Evolutionary conservation across 208 protist species (phyloP).

Genomic region (Leishmania aethiopica): DNA sequence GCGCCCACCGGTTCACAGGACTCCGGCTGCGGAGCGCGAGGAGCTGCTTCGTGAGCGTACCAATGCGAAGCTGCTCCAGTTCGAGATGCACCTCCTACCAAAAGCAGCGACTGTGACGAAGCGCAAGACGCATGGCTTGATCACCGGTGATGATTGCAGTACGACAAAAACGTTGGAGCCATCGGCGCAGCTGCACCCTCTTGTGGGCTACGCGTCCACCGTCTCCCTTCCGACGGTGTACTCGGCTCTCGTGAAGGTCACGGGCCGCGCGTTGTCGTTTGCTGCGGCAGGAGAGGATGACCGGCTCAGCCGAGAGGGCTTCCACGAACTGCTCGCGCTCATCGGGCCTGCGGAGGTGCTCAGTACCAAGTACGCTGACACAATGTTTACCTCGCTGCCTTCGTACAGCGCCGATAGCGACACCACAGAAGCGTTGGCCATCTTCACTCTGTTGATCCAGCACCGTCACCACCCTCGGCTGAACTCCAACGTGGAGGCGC

Average conservation of each 20-base stretch:
- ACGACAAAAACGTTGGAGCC: neutral
- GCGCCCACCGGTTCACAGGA: slow-evolving; percentile 25
- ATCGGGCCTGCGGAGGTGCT: slow-evolving; percentile 39
- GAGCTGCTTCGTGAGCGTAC: slow-evolving; percentile 23
- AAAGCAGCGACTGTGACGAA: neutral
- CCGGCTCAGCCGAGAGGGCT: slow-evolving; percentile 20
- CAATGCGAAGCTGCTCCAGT: slow-evolving; percentile 31
- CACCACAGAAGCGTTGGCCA: slow-evolving; percentile 24
- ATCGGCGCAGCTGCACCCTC: slow-evolving; percentile 36
- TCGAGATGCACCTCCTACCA: slow-evolving; percentile 38
- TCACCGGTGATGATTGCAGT: neutral
- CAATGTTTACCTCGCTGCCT: slow-evolving; percentile 49
- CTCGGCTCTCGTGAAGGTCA: slow-evolving; percentile 36
- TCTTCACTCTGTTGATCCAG: slow-evolving; percentile 66
- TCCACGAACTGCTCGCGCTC: slow-evolving; percentile 35
- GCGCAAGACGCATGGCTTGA: neutral
- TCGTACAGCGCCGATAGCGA: slow-evolving; percentile 22
- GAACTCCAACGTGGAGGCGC: slow-evolving; percentile 52
- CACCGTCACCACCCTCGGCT: slow-evolving; percentile 64
- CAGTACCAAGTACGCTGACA: slow-evolving; percentile 40
- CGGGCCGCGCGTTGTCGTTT: slow-evolving; percentile 24
- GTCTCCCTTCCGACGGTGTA: slow-evolving; percentile 54
- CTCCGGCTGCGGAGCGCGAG: slow-evolving; percentile 16
- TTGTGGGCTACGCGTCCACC: slow-evolving; percentile 63
- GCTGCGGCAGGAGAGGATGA: neutral